A percentile compares a stretch with the other conserved stretches of the same genome.
phyloP scores from a whole-genome alignment of 2,329 filamentous ascomycete genomes.

The Aspergillus caelatus region DNA sequence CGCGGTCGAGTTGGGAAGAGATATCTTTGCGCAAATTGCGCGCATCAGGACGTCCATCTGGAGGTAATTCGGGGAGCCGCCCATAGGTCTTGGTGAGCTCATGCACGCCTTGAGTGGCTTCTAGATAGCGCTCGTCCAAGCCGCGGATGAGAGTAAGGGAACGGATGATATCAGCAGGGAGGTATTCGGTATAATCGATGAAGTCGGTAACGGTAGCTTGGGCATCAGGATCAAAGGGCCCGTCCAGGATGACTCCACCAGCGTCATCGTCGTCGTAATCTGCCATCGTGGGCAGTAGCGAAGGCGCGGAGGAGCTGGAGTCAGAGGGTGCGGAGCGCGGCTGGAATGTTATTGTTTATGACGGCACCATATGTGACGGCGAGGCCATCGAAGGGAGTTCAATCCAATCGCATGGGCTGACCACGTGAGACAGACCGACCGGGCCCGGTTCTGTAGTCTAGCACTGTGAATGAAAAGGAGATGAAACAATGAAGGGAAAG shows the following conservation, averaged over 20 bases:
- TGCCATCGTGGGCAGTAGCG: conserved; percentile 32
- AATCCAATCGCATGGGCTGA: conserved; percentile 17
- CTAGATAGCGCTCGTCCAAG: conserved; percentile 49
- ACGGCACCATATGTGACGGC: conserved; percentile 25
- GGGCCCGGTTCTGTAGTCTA: background rate
- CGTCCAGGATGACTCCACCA: conserved; percentile 48
- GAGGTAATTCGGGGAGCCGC: conserved; percentile 54
- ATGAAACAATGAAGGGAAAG: background rate
- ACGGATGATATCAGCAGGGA: conserved; percentile 65
- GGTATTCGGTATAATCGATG: conserved; percentile 70
- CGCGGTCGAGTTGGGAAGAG: conserved; percentile 57
- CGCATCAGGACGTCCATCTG: conserved; percentile 54
- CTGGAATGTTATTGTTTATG: conserved; percentile 9
- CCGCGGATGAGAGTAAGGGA: conserved; percentile 63
- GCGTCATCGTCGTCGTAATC: conserved; percentile 46
- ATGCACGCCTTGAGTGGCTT: conserved; percentile 45
- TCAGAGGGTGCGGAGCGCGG: conserved; percentile 16
- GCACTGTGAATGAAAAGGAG: background rate
- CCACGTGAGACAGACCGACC: conserved; percentile 12
- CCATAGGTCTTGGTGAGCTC: conserved; percentile 48
- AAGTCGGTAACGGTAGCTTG: conserved; percentile 69
- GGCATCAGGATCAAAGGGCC: conserved; percentile 63
- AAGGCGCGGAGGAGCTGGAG: conserved; percentile 14
- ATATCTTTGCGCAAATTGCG: conserved; percentile 58
- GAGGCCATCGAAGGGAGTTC: conserved; percentile 23